Base-by-base conservation (phyloP, 2,329 filamentous ascomycete species). In the Xylariaceae sp. region DNA sequence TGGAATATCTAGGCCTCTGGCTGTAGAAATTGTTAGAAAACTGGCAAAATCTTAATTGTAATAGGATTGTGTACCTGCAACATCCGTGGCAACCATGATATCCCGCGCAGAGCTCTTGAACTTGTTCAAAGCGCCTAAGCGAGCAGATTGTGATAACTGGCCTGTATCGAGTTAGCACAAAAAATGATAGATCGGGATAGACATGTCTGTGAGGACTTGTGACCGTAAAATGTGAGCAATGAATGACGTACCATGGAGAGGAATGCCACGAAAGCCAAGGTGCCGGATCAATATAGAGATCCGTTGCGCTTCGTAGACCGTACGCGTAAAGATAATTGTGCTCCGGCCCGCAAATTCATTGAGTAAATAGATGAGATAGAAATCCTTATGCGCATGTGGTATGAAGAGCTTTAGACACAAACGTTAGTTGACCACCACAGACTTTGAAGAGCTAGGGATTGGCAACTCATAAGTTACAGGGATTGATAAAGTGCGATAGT, bases 71-170 rank as follows among this genome's bases (percentile, higher is more conserved):
- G 15, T 48, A 56, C 53, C 53, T 40, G 58, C 92, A n/a, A 97
- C 91, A 70, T 97, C 92, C 0, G 92, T 97, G 9, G 92, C 92
- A 3, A 97, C 89, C 3, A 99, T 82, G 32, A 99, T 93, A 61
- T 95, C 85, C 35, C 92, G 81, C n/a, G 82, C 84, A 6, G 87
- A 85, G 3, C 88, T 80, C 49, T 88, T 86, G 80, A 99, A 97
- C 70, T 97, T 97, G 70, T 89, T 90, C 7, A 99, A 78, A 0
- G 94, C 90, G 6, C 91, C 92, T 1, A 97, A 77, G 62, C 94
- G 91, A 13, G 90, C 82, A 1, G 89, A 90, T 71, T 99, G 94
- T 1, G 86, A 92, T 44, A 99, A 83, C 68, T 96, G 91, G 7
- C 93, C 64, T 66, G 40, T 24, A n/a, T 3, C 7, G 26, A 41